Evolutionary conservation across 169 alveolate genomes (phyloP).

Genomic region (Eimeria tenella): DNA sequence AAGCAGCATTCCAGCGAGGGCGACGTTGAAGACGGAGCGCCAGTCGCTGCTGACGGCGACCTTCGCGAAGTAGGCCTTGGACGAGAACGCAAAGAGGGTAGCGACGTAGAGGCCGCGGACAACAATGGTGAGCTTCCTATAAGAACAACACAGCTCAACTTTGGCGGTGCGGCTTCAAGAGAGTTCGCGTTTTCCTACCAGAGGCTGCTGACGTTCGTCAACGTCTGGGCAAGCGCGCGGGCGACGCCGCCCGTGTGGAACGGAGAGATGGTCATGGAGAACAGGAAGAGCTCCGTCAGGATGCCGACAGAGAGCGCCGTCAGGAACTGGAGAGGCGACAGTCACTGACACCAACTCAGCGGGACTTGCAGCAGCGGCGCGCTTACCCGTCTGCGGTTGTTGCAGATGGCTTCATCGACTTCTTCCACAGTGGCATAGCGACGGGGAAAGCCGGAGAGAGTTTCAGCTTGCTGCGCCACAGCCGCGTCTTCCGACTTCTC

Average conservation of each 20-base stretch:
- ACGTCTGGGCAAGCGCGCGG: constrained; percentile 61
- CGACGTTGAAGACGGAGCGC: constrained; percentile 63
- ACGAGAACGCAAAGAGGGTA: constrained; percentile 56
- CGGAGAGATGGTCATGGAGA: constrained; percentile 61
- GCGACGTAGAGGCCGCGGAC: constrained; percentile 67
- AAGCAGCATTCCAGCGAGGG: constrained; percentile 75
- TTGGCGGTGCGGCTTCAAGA: neutral
- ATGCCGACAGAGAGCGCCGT: constrained; percentile 45
- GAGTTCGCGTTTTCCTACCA: neutral
- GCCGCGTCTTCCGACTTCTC: constrained; percentile 5
- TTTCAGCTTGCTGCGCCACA: neutral
- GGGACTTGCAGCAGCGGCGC: too few relatives aligned
- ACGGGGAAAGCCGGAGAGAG: constrained; percentile 54
- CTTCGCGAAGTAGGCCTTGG: constrained; percentile 60
- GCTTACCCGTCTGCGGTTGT: constrained; percentile 64
- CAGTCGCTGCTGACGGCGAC: constrained; percentile 37
- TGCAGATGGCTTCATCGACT: constrained; percentile 62
- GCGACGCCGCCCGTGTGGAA: constrained; percentile 66
- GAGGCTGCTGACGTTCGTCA: constrained; percentile 62
- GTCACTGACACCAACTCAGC: too few relatives aligned
- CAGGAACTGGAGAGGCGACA: constrained; percentile 35
- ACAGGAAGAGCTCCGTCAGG: constrained; percentile 66
- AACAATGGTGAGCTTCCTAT: constrained; percentile 51
- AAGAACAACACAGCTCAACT: neutral
- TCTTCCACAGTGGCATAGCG: constrained; percentile 74